Evolutionary conservation across 805 yeast species (phyloP).

Genomic region (Candida boleticola): DNA sequence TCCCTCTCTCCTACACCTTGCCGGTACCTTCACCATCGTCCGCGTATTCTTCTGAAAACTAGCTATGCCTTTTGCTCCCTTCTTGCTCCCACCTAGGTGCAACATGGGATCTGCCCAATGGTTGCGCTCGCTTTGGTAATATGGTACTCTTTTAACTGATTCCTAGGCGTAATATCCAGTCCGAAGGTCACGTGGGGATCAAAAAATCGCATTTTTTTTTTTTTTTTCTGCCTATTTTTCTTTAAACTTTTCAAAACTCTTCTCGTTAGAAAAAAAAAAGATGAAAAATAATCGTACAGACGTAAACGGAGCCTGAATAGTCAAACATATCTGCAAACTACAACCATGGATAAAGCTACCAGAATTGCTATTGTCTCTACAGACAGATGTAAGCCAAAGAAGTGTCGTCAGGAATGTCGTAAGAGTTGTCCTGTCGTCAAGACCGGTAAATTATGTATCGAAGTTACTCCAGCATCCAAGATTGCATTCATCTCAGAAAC

Average conservation of each 20-base stretch:
- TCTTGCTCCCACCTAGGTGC: too few species aligned
- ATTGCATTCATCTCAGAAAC: constrained; percentile 93
- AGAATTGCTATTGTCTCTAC: constrained; percentile 96
- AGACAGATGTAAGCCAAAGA: constrained; percentile 96
- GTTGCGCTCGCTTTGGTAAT: background rate
- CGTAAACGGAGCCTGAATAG: too few species aligned
- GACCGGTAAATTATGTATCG: constrained; percentile 97
- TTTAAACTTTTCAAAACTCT: too few species aligned
- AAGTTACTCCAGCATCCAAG: constrained; percentile 85
- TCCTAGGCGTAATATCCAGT: background rate
- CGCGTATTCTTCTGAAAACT: too few species aligned
- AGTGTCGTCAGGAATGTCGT: constrained; percentile 97
- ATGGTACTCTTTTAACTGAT: background rate
- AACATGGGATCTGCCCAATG: too few species aligned
- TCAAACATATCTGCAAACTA: too few species aligned
- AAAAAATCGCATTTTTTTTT: background rate
- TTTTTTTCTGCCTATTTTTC: background rate
- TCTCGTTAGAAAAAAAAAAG: too few species aligned
- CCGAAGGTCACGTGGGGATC: background rate
- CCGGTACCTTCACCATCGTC: too few species aligned
- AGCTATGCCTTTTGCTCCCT: too few species aligned
- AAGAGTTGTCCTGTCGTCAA: constrained; percentile 97
- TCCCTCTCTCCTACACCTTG: too few species aligned
- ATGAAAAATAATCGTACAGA: background rate
- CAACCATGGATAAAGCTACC: constrained; percentile 41